Percentiles rank a stretch among this genome's conserved stretches.
These are phyloP conservation scores for Cercis canadensis DNA, from an alignment of 306 rosid species.

Conservation along the genomic window DNA sequence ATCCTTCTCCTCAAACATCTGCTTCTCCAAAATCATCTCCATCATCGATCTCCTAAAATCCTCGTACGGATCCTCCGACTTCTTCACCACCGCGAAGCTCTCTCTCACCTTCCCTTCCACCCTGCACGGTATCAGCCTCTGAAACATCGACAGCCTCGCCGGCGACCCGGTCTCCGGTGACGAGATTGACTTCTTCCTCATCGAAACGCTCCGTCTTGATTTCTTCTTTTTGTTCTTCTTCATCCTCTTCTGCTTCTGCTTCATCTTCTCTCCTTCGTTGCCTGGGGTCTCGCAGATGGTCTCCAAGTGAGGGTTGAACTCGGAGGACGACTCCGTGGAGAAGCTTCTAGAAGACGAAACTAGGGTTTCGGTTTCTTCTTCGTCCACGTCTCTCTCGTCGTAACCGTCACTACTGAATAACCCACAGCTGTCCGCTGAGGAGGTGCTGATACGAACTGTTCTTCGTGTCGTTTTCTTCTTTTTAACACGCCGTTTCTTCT, in stretches of 20 bases:
- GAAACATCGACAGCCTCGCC: constrained; percentile 68
- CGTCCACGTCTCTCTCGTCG: constrained; percentile 24
- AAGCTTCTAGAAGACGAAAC: constrained; percentile 63
- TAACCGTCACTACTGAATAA: constrained; percentile 51
- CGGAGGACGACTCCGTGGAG: constrained; percentile 48
- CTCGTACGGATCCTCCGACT: background rate
- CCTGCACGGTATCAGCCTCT: constrained; percentile 39
- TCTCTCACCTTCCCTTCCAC: background rate
- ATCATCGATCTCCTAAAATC: background rate
- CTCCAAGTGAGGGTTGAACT: constrained; percentile 34
- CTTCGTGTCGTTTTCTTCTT: constrained; percentile 42
- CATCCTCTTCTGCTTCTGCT: constrained; percentile 30
- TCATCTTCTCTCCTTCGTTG: background rate
- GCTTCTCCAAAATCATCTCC: background rate
- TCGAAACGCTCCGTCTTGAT: constrained; percentile 33
- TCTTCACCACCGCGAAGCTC: background rate
- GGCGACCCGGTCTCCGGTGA: constrained; percentile 40
- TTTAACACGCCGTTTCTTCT: constrained; percentile 40
- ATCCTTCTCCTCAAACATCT: background rate
- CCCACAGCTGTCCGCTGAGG: constrained; percentile 57
- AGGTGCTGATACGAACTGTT: constrained; percentile 54
- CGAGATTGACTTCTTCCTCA: background rate
- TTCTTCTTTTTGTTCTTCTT: constrained; percentile 6
- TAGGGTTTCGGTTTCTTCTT: constrained; percentile 64
- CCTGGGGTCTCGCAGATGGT: constrained; percentile 40